Conservation (phyloP, 2,329 filamentous ascomycete species). For the Ophiocordyceps polyrhachis-furcata region DNA sequence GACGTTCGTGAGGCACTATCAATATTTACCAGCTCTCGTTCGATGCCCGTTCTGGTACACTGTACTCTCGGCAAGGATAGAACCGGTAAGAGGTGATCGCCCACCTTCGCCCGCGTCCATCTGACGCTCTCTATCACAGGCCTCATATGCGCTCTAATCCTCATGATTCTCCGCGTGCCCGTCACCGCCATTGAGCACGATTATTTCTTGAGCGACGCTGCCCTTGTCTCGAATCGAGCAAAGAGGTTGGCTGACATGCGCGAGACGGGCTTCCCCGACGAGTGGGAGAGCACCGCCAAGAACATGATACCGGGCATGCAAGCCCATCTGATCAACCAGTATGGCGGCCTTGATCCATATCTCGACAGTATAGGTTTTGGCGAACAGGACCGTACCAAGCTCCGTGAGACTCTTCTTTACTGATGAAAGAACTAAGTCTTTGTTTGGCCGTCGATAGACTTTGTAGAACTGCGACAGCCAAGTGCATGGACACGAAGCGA, state of each 20-base stretch:
- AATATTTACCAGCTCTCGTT: slow-evolving; percentile 12
- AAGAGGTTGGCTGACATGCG: slow-evolving; percentile 48
- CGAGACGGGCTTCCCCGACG: slow-evolving; percentile 52
- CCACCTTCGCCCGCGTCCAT: not conserved
- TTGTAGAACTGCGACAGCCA: too few relatives aligned
- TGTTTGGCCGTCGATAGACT: not conserved
- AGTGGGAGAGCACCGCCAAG: slow-evolving; percentile 48
- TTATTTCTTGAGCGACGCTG: slow-evolving; percentile 46
- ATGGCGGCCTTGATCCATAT: slow-evolving; percentile 51
- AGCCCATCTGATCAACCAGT: slow-evolving; percentile 36
- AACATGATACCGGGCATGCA: slow-evolving; percentile 44
- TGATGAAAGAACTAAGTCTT: slow-evolving; percentile 8
- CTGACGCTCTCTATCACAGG: slow-evolving; percentile 24
- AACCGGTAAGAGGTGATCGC: slow-evolving; percentile 11
- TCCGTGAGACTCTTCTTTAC: slow-evolving; percentile 24
- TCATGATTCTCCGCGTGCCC: slow-evolving; percentile 44
- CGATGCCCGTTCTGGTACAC: slow-evolving; percentile 53
- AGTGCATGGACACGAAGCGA: too few relatives aligned
- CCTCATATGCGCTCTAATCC: slow-evolving; percentile 45
- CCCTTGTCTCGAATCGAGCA: slow-evolving; percentile 40
- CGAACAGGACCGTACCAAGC: slow-evolving; percentile 18
- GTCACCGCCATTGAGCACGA: slow-evolving; percentile 46
- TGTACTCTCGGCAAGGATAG: slow-evolving; percentile 85
- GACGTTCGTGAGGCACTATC: slow-evolving; percentile 31
- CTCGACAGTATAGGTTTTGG: slow-evolving; percentile 42